These are phyloP conservation scores for Yarrowia sp. DNA, from an alignment of 805 yeast species.

Conservation along the genomic window DNA sequence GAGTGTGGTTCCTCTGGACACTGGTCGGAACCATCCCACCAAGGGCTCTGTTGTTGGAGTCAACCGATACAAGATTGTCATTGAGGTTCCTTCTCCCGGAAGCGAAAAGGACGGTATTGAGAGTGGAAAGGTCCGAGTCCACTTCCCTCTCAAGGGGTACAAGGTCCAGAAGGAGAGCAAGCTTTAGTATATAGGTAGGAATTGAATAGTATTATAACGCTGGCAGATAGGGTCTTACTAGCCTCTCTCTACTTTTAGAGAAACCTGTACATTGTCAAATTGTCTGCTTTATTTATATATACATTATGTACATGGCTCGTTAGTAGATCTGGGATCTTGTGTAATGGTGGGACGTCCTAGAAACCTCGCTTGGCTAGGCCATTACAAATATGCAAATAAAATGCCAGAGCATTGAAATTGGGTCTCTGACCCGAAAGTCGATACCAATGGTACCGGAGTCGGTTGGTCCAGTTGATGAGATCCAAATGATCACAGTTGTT, in stretches of 20 bases:
- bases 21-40: constrained; percentile 20
- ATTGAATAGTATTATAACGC: too few species aligned
- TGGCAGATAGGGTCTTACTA: too few species aligned
- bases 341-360: constrained; percentile 33
- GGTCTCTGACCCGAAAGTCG: constrained; percentile 36
- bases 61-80: constrained; percentile 16
- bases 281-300: background rate
- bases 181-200: too few species aligned
- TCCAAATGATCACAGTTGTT: constrained; percentile 81
- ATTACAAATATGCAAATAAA: constrained; percentile 67
- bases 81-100: constrained; percentile 22
- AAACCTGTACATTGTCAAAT: too few species aligned
- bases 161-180: constrained; percentile 11
- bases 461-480: constrained; percentile 62
- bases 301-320: background rate
- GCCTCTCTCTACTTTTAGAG: too few species aligned
- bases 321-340: background rate
- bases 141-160: constrained; percentile 19
- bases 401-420: constrained; percentile 60
- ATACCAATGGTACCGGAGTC: constrained; percentile 31
- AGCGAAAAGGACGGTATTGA: constrained; percentile 1
- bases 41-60: constrained; percentile 14
- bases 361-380: constrained; percentile 57
- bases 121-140: constrained; percentile 10
- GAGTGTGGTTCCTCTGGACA: constrained; percentile 17